Evolutionary conservation across 2,329 filamentous ascomycete species (phyloP), one percentile per base, ranked within the genome.

Genomic region (Aspergillus japonicus): DNA sequence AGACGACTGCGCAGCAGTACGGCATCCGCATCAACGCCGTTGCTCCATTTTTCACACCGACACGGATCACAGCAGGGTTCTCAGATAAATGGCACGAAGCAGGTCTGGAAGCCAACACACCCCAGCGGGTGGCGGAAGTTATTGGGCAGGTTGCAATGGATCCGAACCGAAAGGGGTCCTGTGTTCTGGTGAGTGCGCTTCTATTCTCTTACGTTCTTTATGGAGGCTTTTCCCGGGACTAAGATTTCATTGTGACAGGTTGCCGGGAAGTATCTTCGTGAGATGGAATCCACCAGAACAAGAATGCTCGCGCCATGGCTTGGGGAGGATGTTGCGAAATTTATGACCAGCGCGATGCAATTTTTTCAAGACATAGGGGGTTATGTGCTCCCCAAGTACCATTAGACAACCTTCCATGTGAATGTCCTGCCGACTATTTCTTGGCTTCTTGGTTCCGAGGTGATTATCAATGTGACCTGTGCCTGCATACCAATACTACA

Each of bases 31-130:
- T 77, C 19, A 82, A 82, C 62, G 78, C 76, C 4, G 70, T 82
- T n/a, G 80, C 78, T 8, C 80, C 81, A 1, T 83, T 80, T 67
- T 74, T 80, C 11, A 82, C 80, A 0, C 76, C 78, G 3, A 82
- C 80, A 14, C 72, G 77, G 48, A 76, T 82, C 19, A 77, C 80
- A 0, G 70, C 69, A 14, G 72, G 75, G 2, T 77, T 80, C 56
- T 68, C 72, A 1, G 64, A 72, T 8, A 59, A 64, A 24, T 82
- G 78, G 78, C 66, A 67, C 23, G 68, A 71, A 21, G 68, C 71
- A 21, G 75, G 75, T 0, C 67, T 82, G 50, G 76, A 77, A 1
- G 67, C 76, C 39, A 81, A 81, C 60, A 75, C 73, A 1, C 72
- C 77, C 0, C 71, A 72, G n/a, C 72, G 76, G 23, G 80, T 82